Evolutionary conservation across 1,139 yeast genomes (phyloP).

Genomic region (Zygoascus meyerae): DNA sequence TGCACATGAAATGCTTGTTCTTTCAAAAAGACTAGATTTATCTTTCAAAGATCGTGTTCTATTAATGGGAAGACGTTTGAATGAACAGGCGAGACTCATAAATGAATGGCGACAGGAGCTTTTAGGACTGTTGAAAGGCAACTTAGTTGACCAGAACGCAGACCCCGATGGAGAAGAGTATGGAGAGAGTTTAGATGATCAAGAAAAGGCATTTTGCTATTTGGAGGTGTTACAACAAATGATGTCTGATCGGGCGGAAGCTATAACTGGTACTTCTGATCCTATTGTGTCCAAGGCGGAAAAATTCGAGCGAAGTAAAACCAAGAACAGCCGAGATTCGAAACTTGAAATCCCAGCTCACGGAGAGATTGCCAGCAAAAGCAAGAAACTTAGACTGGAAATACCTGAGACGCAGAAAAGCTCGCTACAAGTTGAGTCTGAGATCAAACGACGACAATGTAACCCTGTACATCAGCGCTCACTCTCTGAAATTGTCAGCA

Average conservation of each 20-base stretch:
- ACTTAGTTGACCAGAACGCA: constrained; percentile 40
- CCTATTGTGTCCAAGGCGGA: constrained; percentile 13
- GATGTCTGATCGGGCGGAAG: constrained; percentile 51
- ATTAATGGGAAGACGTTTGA: constrained; percentile 37
- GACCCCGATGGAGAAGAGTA: constrained; percentile 75
- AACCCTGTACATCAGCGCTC: constrained; percentile 13
- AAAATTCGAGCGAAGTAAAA: constrained; percentile 9
- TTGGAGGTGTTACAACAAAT: constrained; percentile 55
- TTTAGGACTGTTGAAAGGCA: constrained; percentile 41
- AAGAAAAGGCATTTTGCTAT: constrained; percentile 61
- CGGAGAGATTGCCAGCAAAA: background rate
- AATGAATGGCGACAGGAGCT: constrained; percentile 52
- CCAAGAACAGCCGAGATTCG: constrained; percentile 7
- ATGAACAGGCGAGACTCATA: constrained; percentile 51
- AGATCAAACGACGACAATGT: constrained; percentile 12
- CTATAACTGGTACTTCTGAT: constrained; percentile 36
- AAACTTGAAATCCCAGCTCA: constrained; percentile 8
- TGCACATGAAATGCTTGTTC: background rate
- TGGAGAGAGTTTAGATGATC: constrained; percentile 62
- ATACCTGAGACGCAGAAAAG: constrained; percentile 9
- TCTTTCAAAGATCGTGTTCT: constrained; percentile 20
- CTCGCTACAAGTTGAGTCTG: constrained; percentile 17
- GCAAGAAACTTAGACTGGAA: constrained; percentile 3
- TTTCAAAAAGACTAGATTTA: constrained; percentile 18
- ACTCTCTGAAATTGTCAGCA: constrained; percentile 3